Evolutionary conservation across 768 basidiomycete species (phyloP), one percentile per base, ranked within the genome.

Genomic region (Termitomyces sp.): DNA sequence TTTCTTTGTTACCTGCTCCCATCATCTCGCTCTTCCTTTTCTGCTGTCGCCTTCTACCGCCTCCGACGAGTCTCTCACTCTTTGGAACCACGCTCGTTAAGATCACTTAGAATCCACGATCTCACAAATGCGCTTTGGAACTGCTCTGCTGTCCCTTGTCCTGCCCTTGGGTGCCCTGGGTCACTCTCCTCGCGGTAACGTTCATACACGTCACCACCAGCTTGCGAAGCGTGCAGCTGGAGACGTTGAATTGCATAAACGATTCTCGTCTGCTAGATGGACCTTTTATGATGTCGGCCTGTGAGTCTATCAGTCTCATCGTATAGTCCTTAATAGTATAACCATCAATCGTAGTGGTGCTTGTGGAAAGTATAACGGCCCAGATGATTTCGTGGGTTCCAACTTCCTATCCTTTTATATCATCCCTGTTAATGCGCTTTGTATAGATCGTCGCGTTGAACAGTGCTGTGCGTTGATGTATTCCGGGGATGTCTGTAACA

Each of bases 241-340:
- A 25, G 71, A 78, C 54, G 65, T 80, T 4, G 64, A 68, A 17
- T 63, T 81, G 46, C 69, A 71, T 37, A 76, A 74, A 59, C 77
- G 81, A 9, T 75, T 63, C 54, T 51, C 58, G 38, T 55, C 60
- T 53, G 68, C 79, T 2, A 77, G 77, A 53, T 81, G 80, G 70
- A 81, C 84, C 14, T 87, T 73, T 61, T 87, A 85, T 65, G 76
- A 77, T 42, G 80, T 78, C 55, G 83, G 83, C 57, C 62, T 80
- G 83, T 83, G 58, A 59, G 70, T 61, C 34, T 40, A 37, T 27
- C 16, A n/a, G 40, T 25, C 19, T 27, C 17, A 29, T 31, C 21
- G 42, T 51, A 32, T n/a, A n/a, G n/a, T n/a, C 17, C 21, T 5
- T 17, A 19, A 37, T 27, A 34, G 27, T 35, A 29, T 56, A 14